Base-by-base conservation (phyloP, 306 rosid species). In the Cotoneaster glaucophyllus region DNA sequence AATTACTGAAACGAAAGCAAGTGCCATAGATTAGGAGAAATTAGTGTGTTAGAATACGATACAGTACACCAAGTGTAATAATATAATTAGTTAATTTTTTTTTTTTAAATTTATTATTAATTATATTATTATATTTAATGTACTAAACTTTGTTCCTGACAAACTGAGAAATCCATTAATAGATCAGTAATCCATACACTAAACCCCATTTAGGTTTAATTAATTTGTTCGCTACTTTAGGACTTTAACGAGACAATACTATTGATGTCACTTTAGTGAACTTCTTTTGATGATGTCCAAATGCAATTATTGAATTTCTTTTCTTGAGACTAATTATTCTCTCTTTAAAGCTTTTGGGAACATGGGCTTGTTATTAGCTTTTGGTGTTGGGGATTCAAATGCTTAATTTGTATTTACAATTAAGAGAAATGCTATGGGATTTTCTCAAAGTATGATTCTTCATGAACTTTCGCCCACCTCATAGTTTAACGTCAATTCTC, bases 281-380 rank as follows among this genome's bases (percentile, higher is more conserved):
- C 87, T 78, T 85, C 81, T 88, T 90, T 87, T 90, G 76, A 86
- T 86, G 87, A 82, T 90, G 91, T 78, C 85, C 44, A 56, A 61
- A 63, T 82, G 90, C 81, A 85, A 87, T 87, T 75, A 89, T 87
- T 77, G 84, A 62, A 74, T 83, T 81, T 70, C 76, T 80, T 84
- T 77, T 85, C 68, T 72, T 79, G 70, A 37, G 72, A 29, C 84
- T 67, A 88, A 93, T 89, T 82, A 88, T 88, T 88, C 78, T 64
- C 68, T 70, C 85, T 84, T 87, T 80, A 86, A 79, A 81, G 86
- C 86, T 84, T 87, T 89, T 74, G 89, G 90, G 89, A 93, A 89
- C 95, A 90, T 89, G 90, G 88, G 86, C 71, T 80, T 84, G 85
- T 86, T 71, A 82, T 85, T 82, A 82, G 85, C 96, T 79, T 89